A percentile compares a stretch with the other conserved stretches of the same genome.
These are phyloP conservation scores for Penicillium crustosum DNA, from an alignment of 2,329 filamentous ascomycete species.

Conservation along the genomic window DNA sequence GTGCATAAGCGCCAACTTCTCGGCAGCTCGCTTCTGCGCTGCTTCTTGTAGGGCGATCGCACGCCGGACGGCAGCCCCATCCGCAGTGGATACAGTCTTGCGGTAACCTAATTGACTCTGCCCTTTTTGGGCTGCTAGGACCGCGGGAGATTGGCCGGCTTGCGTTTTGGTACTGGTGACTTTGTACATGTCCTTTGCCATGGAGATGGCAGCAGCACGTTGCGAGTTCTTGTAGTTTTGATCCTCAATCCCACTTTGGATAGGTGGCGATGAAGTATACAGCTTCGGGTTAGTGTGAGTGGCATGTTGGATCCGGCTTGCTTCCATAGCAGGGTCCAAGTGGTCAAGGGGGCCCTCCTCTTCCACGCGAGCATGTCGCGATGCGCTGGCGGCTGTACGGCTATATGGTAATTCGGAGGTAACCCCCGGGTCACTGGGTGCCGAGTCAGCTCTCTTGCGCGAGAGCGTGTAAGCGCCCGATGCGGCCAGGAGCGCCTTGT, in stretches of 20 bases:
- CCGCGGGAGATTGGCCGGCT: constrained; percentile 17
- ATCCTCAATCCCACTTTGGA: constrained; percentile 72
- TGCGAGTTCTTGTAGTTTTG: constrained; percentile 69
- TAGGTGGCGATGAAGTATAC: constrained; percentile 73
- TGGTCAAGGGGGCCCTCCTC: constrained; percentile 51
- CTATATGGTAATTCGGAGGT: constrained; percentile 57
- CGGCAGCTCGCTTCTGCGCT: constrained; percentile 80
- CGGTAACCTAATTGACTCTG: constrained; percentile 36
- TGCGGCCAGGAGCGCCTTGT: constrained; percentile 71
- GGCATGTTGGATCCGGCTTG: constrained; percentile 63
- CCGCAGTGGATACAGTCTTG: constrained; percentile 30
- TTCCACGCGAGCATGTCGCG: constrained; percentile 51
- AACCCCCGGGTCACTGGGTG: constrained; percentile 48
- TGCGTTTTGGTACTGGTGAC: constrained; percentile 49
- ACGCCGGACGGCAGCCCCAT: constrained; percentile 24
- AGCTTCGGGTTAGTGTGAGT: constrained; percentile 71
- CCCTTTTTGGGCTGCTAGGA: constrained; percentile 36
- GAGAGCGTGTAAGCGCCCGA: constrained; percentile 68
- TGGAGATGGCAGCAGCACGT: constrained; percentile 79
- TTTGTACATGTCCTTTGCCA: constrained; percentile 85
- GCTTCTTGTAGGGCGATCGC: constrained; percentile 69
- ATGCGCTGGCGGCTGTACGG: constrained; percentile 69
- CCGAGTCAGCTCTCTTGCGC: constrained; percentile 65
- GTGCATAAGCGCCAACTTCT: constrained; percentile 77
- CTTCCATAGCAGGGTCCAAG: constrained; percentile 47